Percentiles rank a stretch among this genome's conserved stretches.
Evolutionary conservation across 2,329 filamentous ascomycete species (phyloP).

Genomic region (Fusarium papillatum): DNA sequence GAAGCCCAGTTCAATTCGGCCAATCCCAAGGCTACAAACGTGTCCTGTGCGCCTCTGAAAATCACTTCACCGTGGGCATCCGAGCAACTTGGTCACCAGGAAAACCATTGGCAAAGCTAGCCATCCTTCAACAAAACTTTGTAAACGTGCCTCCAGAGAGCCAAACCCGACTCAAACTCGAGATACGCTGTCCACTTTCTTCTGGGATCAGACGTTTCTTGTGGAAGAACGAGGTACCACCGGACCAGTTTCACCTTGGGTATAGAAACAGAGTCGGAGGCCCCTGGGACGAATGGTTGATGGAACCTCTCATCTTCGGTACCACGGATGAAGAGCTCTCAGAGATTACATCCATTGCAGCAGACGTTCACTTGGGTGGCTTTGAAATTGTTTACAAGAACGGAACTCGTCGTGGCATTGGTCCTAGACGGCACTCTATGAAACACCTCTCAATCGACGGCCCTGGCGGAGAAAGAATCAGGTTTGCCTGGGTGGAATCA

Average conservation of each 20-base stretch:
- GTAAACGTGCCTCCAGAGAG: background rate
- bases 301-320: conserved; percentile 15
- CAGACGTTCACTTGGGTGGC: conserved; percentile 6
- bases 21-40: background rate
- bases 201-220: background rate
- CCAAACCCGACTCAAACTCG: background rate
- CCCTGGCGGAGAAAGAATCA: background rate
- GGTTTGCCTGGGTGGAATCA: background rate
- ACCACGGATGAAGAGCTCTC: conserved; percentile 1
- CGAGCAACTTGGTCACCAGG: background rate
- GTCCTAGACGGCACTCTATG: background rate
- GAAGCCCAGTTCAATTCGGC: background rate
- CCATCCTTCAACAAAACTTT: background rate
- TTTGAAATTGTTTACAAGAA: conserved; percentile 11
- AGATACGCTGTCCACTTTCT: background rate
- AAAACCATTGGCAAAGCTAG: background rate
- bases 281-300: background rate
- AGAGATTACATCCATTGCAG: background rate
- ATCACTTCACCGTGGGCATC: background rate
- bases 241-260: background rate
- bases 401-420: background rate
- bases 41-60: background rate
- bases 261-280: background rate
- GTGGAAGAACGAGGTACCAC: conserved; percentile 6
- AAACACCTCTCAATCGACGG: background rate